A percentile compares a stretch with the other conserved stretches of the same genome.
Evolutionary conservation across 2,329 filamentous ascomycete genomes (phyloP).

Genomic region (Hymenotorrendiella dingleyae): DNA sequence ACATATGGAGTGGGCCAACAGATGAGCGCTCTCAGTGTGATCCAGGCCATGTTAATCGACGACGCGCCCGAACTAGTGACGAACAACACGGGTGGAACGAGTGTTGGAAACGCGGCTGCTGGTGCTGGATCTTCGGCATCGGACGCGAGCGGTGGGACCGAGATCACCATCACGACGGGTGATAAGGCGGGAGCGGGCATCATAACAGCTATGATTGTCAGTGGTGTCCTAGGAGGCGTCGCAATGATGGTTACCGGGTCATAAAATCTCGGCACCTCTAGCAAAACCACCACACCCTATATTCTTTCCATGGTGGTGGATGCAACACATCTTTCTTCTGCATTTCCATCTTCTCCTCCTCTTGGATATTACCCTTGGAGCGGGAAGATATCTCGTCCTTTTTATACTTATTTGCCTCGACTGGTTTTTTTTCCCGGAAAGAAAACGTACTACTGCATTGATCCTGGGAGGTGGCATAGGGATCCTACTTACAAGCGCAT

Average conservation of each 20-base stretch:
- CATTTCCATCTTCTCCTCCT: no score
- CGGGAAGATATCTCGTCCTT: no score
- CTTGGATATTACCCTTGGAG: no score
- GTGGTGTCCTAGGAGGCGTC: constrained; percentile 45
- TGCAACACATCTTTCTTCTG: no score
- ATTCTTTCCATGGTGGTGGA: no score
- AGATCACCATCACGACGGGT: constrained; percentile 34
- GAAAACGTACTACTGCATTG: no score
- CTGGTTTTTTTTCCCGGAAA: no score
- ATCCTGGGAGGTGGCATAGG: no score
- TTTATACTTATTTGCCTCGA: no score
- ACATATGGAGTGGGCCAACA: constrained; percentile 61
- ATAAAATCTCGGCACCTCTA: no score
- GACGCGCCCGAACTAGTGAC: constrained; percentile 38
- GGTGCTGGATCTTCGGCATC: constrained; percentile 11
- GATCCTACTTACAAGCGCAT: no score
- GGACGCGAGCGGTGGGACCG: constrained; percentile 1
- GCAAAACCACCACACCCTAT: no score
- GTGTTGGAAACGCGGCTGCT: constrained; percentile 33
- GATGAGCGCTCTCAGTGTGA: constrained; percentile 62
- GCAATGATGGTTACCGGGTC: constrained; percentile 42
- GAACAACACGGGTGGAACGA: constrained; percentile 50
- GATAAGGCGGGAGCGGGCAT: constrained; percentile 66
- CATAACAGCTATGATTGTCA: constrained; percentile 48
- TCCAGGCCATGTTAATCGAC: constrained; percentile 53